A percentile compares a stretch with the other conserved stretches of the same genome.
Conservation (phyloP, 768 basidiomycete genomes). For the Suillus weaverae region DNA sequence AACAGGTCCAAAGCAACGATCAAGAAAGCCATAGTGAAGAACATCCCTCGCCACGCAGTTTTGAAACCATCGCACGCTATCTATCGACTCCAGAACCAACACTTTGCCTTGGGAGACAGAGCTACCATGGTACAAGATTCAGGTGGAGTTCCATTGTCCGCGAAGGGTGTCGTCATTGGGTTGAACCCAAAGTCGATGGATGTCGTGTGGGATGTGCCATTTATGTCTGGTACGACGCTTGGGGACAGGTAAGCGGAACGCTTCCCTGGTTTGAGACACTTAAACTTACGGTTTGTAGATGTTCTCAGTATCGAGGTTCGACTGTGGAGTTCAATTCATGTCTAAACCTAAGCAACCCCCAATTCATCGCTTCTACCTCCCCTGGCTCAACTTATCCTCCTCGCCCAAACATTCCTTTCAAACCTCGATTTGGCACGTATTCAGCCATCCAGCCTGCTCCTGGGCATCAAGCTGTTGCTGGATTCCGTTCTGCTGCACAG, state of each 20-base stretch:
- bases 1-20: slow-evolving; percentile 62
- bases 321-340: slow-evolving; percentile 86
- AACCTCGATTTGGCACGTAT: slow-evolving; percentile 66
- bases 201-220: slow-evolving; percentile 93
- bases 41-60: slow-evolving; percentile 89
- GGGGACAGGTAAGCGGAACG: slow-evolving; percentile 62
- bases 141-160: slow-evolving; percentile 85
- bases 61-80: slow-evolving; percentile 90
- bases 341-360: slow-evolving; percentile 83
- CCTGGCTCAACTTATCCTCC: slow-evolving; percentile 53
- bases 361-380: slow-evolving; percentile 78
- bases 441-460: slow-evolving; percentile 56
- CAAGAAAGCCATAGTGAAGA: slow-evolving; percentile 92
- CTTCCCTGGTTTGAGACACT: not conserved
- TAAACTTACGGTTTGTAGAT: slow-evolving; percentile 44
- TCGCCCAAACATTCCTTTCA: slow-evolving; percentile 54
- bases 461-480: slow-evolving; percentile 56
- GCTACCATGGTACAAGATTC: slow-evolving; percentile 97
- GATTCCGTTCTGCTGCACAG: slow-evolving; percentile 60
- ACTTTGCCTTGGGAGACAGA: slow-evolving; percentile 85
- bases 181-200: slow-evolving; percentile 87
- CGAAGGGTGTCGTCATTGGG: slow-evolving; percentile 93
- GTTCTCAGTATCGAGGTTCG: slow-evolving; percentile 90
- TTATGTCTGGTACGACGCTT: slow-evolving; percentile 89
- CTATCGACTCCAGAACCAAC: slow-evolving; percentile 87